phyloP scores from a whole-genome alignment of 1,139 yeast genomes.

The Hyphopichia buzzinii region DNA sequence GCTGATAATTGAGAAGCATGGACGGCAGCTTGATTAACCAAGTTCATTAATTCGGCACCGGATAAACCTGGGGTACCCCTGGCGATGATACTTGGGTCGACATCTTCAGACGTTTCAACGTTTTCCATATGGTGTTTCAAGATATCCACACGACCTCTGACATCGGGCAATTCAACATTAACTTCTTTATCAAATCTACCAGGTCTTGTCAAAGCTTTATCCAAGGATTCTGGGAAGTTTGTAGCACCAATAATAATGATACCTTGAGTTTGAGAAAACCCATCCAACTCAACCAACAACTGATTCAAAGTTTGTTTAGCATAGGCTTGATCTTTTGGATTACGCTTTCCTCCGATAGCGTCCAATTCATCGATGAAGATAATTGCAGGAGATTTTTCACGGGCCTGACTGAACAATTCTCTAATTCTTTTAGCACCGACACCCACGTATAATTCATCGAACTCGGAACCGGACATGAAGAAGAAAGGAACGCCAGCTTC shows the following conservation, averaged over 20 bases:
- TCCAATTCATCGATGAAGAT: constrained; percentile 95
- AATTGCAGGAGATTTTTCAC: constrained; percentile 95
- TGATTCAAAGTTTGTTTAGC: constrained; percentile 97
- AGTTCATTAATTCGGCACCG: constrained; percentile 94
- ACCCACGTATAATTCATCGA: constrained; percentile 96
- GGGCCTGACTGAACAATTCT: constrained; percentile 88
- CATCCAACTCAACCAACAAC: constrained; percentile 92
- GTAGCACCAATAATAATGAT: constrained; percentile 97
- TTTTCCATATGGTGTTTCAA: constrained; percentile 89
- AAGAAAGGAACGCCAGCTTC: constrained; percentile 99
- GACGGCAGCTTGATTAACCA: constrained; percentile 97
- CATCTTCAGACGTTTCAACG: constrained; percentile 80
- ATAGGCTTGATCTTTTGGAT: constrained; percentile 96
- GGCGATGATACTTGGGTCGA: constrained; percentile 86
- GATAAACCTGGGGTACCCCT: constrained; percentile 97
- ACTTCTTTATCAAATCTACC: constrained; percentile 98
- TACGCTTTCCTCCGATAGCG: constrained; percentile 97
- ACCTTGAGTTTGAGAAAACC: constrained; percentile 90
- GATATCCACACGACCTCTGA: constrained; percentile 93
- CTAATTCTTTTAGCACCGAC: constrained; percentile 98
- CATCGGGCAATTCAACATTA: constrained; percentile 94
- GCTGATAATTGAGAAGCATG: constrained; percentile 94
- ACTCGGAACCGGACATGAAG: constrained; percentile 98
- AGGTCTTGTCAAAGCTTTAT: constrained; percentile 96
- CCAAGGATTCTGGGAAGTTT: constrained; percentile 94